Evolutionary conservation across 257 asterid genomes (phyloP).

Genomic region (Misopates orontium): DNA sequence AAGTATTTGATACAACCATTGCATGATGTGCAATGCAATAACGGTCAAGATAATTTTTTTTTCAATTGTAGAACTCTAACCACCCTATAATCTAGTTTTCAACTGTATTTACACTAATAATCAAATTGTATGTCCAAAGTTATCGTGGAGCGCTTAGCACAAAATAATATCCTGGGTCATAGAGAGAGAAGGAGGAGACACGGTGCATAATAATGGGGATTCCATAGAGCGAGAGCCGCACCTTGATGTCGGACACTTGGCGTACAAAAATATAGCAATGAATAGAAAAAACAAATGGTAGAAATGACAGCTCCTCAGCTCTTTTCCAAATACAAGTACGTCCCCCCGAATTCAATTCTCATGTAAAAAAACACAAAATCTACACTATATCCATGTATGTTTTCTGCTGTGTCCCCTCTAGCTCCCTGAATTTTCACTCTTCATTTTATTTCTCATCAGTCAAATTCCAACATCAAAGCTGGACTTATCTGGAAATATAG

Average conservation of each 20-base stretch:
- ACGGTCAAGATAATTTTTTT: too few relatives aligned
- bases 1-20: too few relatives aligned
- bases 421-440: background rate
- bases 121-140: too few relatives aligned
- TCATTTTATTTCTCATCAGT: slow-evolving; percentile 19
- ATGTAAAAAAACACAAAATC: slow-evolving; percentile 29
- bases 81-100: too few relatives aligned
- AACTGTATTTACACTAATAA: too few relatives aligned
- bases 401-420: slow-evolving; percentile 20
- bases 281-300: slow-evolving; percentile 21
- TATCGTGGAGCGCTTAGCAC: too few relatives aligned
- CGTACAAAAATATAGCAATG: slow-evolving; percentile 40
- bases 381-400: slow-evolving; percentile 20
- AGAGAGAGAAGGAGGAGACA: slow-evolving; percentile 35
- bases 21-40: too few relatives aligned
- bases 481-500: slow-evolving; percentile 16
- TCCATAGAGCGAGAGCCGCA: slow-evolving; percentile 45
- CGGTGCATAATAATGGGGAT: slow-evolving; percentile 49
- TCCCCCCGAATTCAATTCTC: slow-evolving; percentile 7
- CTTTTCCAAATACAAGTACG: slow-evolving; percentile 19
- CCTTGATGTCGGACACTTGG: slow-evolving; percentile 55
- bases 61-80: too few relatives aligned
- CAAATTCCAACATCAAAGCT: slow-evolving; percentile 35
- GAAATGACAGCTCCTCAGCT: slow-evolving; percentile 53
- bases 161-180: too few relatives aligned